These are phyloP conservation scores for Drechslerella coelobrocha DNA, from an alignment of 2,329 filamentous ascomycete genomes.

Conservation along the genomic window DNA sequence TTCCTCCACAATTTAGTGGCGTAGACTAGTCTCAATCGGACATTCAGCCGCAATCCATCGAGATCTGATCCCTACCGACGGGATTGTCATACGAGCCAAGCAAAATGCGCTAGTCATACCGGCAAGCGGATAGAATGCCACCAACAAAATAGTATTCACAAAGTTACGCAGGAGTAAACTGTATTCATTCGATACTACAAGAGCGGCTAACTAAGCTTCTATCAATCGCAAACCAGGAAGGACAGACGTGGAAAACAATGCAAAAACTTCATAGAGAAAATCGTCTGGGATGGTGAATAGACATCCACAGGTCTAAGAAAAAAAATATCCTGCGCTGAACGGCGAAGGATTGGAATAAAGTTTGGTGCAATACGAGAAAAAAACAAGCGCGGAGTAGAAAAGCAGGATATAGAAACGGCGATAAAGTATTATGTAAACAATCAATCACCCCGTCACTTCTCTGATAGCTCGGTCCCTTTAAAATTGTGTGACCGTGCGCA, in stretches of 20 bases:
- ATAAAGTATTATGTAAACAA: not conserved
- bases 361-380: no score
- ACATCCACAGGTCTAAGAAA: no score
- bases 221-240: not conserved
- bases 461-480: not conserved
- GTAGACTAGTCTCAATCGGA: slow-evolving; percentile 10
- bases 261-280: no score
- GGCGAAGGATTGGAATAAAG: no score
- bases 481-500: not conserved
- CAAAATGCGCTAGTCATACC: no score
- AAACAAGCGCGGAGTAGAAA: not conserved
- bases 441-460: not conserved
- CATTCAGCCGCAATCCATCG: slow-evolving; percentile 18
- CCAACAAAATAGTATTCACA: not conserved
- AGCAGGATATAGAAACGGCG: not conserved
- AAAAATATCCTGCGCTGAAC: no score
- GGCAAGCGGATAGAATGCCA: no score
- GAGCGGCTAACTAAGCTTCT: not conserved
- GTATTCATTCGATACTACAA: slow-evolving; percentile 2
- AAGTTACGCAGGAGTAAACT: no score
- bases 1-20: slow-evolving; percentile 24
- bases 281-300: no score
- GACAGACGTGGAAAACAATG: no score
- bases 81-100: not conserved
- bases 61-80: not conserved